phyloP scores from a whole-genome alignment of 352 stramenopile species.

The Pythium dissimile region DNA sequence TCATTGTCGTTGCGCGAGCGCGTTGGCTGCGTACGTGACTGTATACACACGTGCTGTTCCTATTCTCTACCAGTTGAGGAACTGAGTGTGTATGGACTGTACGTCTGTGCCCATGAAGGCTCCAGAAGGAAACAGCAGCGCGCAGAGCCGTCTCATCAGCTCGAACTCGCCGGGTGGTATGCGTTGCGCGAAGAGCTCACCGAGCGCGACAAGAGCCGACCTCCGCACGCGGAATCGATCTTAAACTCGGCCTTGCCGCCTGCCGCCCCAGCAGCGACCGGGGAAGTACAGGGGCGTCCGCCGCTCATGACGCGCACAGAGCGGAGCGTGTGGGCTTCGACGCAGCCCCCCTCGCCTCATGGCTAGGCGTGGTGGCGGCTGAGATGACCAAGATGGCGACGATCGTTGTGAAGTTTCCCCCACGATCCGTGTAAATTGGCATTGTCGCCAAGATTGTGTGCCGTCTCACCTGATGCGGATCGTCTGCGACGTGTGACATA shows the following conservation, averaged over 20 bases:
- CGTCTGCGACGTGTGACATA: too few relatives aligned
- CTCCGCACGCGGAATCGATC: conserved; percentile 6
- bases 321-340: conserved; percentile 1
- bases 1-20: conserved; percentile 4
- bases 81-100: neutral
- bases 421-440: too few relatives aligned
- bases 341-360: too few relatives aligned
- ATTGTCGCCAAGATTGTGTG: too few relatives aligned
- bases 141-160: neutral
- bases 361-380: too few relatives aligned
- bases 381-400: too few relatives aligned
- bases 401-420: too few relatives aligned
- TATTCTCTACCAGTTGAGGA: neutral
- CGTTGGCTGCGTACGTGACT: conserved; percentile 14
- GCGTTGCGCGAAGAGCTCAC: conserved; percentile 17
- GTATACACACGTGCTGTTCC: neutral
- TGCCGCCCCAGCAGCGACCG: neutral
- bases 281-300: neutral
- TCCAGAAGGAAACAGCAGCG: too few relatives aligned
- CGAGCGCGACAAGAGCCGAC: conserved; percentile 11
- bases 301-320: conserved; percentile 17
- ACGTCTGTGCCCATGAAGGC: too few relatives aligned
- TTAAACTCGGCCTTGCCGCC: conserved; percentile 20
- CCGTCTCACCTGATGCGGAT: too few relatives aligned
- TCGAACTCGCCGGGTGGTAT: conserved; percentile 18